Evolutionary conservation across 2,329 filamentous ascomycete genomes (phyloP).

Genomic region (Ophiostoma angusticollis): DNA sequence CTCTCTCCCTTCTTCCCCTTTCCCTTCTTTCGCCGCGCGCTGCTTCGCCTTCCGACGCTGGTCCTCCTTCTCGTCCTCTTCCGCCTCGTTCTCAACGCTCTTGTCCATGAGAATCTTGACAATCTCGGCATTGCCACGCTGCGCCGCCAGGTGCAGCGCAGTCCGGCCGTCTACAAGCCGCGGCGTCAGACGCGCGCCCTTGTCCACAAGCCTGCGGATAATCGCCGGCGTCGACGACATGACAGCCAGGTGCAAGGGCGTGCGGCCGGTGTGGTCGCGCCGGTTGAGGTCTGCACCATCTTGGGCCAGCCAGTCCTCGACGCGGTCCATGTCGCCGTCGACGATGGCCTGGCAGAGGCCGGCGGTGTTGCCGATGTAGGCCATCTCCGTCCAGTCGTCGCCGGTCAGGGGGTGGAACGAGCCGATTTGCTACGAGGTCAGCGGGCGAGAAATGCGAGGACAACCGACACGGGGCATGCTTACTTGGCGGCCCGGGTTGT

Average conservation of each 20-base stretch:
- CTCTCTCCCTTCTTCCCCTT: slow-evolving; percentile 1
- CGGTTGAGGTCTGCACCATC: slow-evolving; percentile 58
- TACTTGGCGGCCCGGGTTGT: slow-evolving; percentile 65
- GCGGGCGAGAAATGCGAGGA: too few species aligned
- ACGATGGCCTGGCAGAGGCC: slow-evolving; percentile 71
- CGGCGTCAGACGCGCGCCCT: slow-evolving; percentile 59
- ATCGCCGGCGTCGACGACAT: slow-evolving; percentile 56
- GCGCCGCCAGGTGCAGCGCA: slow-evolving; percentile 69
- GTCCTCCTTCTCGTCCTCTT: slow-evolving; percentile 46
- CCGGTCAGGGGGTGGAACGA: slow-evolving; percentile 71
- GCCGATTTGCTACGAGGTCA: slow-evolving; percentile 33
- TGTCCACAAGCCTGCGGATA: slow-evolving; percentile 57
- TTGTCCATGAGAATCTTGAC: slow-evolving; percentile 59
- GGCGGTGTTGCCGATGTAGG: slow-evolving; percentile 69
- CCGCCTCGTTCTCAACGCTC: slow-evolving; percentile 61
- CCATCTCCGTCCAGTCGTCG: slow-evolving; percentile 83
- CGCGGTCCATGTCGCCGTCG: slow-evolving; percentile 55
- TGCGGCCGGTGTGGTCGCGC: slow-evolving; percentile 66
- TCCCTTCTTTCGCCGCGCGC: slow-evolving; percentile 6
- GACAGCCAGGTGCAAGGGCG: slow-evolving; percentile 65
- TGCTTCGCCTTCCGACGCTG: slow-evolving; percentile 26
- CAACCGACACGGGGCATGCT: too few species aligned
- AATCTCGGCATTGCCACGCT: slow-evolving; percentile 55
- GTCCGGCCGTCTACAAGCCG: slow-evolving; percentile 69
- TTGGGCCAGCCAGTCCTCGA: slow-evolving; percentile 56